Percentiles rank a stretch among this genome's conserved stretches.
These are phyloP conservation scores for Fusarium sp. DNA, from an alignment of 2,329 filamentous ascomycete genomes.

Conservation along the genomic window DNA sequence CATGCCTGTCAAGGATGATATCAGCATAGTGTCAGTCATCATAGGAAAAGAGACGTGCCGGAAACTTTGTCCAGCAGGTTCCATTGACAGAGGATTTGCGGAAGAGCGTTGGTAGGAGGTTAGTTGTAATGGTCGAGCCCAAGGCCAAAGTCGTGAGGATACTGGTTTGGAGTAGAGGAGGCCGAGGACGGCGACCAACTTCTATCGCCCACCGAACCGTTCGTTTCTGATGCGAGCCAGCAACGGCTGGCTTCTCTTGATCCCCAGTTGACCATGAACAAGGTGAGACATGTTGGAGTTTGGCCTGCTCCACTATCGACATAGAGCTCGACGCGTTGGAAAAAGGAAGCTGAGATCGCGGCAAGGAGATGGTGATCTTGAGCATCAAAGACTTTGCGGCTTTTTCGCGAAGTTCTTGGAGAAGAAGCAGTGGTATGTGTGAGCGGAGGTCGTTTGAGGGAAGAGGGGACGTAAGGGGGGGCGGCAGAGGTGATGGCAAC, in stretches of 20 bases:
- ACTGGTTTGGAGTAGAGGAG: neutral
- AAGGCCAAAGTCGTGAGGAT: neutral
- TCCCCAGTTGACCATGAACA: neutral
- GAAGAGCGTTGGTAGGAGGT: neutral
- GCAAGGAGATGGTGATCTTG: neutral
- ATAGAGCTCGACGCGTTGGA: neutral
- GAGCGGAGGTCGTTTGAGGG: neutral
- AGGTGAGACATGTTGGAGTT: neutral
- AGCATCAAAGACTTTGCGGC: neutral
- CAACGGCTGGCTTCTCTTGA: neutral
- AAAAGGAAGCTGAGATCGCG: neutral
- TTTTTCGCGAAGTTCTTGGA: neutral
- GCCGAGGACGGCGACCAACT: neutral
- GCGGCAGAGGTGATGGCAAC: neutral
- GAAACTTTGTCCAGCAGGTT: neutral
- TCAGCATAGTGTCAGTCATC: neutral
- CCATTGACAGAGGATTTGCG: neutral
- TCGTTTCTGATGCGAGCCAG: neutral
- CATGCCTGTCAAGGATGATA: neutral
- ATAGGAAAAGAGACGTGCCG: neutral
- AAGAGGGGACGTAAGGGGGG: neutral
- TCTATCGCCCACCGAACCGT: neutral
- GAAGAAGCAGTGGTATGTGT: neutral
- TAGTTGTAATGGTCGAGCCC: neutral
- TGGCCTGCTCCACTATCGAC: neutral